phyloP scores from a whole-genome alignment of 805 yeast species.

The Metschnikowia kunwiensis region DNA sequence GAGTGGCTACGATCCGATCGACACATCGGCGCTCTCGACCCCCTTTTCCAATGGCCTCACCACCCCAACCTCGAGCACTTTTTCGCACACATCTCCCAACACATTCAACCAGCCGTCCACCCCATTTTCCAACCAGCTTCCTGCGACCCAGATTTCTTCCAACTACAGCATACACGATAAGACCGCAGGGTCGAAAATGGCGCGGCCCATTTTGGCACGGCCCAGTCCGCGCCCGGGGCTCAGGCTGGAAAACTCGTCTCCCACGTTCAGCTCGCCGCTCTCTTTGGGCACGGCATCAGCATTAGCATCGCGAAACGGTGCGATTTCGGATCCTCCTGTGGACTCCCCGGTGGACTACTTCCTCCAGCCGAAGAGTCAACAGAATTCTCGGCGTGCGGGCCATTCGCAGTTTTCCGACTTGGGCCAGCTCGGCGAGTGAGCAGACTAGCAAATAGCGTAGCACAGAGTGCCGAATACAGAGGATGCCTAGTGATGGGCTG shows the following conservation, averaged over 20 bases:
- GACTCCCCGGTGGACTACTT: conserved; percentile 6
- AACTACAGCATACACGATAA: no score
- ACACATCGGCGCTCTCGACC: no score
- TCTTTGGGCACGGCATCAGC: conserved; percentile 25
- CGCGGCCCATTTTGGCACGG: conserved; percentile 9
- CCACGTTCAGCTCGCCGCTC: conserved; percentile 36
- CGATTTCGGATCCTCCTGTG: background rate
- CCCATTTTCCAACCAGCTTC: no score
- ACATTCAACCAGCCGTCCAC: no score
- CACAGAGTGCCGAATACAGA: no score
- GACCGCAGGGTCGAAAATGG: background rate
- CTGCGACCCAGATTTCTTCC: no score
- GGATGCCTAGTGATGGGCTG: no score
- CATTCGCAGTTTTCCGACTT: conserved; percentile 1
- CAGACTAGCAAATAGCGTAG: no score
- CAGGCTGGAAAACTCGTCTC: conserved; percentile 24
- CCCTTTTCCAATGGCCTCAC: no score
- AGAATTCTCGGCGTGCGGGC: background rate
- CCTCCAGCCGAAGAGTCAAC: background rate
- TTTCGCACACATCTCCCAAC: no score
- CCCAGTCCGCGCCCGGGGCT: conserved; percentile 8
- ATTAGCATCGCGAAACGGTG: conserved; percentile 6
- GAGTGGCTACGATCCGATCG: conserved; percentile 1
- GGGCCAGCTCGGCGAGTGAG: conserved; percentile 1
- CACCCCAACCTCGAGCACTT: no score